These are phyloP conservation scores for Trifolium dubium DNA, from an alignment of 306 rosid species.

Conservation along the genomic window DNA sequence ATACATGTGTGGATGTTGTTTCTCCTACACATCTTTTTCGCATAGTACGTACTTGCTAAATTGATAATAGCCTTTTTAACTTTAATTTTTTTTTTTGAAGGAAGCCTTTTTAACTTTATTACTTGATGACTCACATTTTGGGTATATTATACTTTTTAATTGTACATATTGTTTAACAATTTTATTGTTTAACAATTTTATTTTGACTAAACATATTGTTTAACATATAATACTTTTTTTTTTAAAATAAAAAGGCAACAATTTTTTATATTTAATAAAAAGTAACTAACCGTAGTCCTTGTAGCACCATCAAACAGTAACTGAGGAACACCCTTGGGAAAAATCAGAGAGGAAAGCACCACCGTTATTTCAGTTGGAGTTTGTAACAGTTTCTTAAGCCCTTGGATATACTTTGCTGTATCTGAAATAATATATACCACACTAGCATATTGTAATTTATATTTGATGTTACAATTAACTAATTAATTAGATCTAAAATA, in stretches of 20 bases:
- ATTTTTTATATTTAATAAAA: neutral
- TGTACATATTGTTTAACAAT: too few relatives aligned
- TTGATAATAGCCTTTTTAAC: too few relatives aligned
- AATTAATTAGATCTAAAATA: too few relatives aligned
- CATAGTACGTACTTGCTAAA: too few relatives aligned
- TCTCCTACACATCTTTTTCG: neutral
- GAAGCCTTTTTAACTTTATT: too few relatives aligned
- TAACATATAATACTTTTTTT: too few relatives aligned
- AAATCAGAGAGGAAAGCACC: conserved; percentile 48
- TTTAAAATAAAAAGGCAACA: neutral
- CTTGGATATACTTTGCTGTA: conserved; percentile 19
- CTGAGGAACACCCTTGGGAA: conserved; percentile 41
- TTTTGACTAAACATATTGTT: too few relatives aligned
- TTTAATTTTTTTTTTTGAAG: too few relatives aligned
- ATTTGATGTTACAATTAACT: neutral
- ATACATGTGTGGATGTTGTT: neutral
- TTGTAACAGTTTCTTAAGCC: conserved; percentile 39
- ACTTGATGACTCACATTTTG: too few relatives aligned
- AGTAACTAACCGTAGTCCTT: conserved; percentile 37
- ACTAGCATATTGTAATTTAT: neutral
- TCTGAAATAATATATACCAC: conserved; percentile 24
- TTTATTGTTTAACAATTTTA: too few relatives aligned
- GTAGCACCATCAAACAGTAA: conserved; percentile 61
- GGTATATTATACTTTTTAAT: too few relatives aligned
- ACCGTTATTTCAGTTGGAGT: conserved; percentile 53